Conservation (phyloP, 345 rosid genomes). For the Schrenkiella parvula region DNA sequence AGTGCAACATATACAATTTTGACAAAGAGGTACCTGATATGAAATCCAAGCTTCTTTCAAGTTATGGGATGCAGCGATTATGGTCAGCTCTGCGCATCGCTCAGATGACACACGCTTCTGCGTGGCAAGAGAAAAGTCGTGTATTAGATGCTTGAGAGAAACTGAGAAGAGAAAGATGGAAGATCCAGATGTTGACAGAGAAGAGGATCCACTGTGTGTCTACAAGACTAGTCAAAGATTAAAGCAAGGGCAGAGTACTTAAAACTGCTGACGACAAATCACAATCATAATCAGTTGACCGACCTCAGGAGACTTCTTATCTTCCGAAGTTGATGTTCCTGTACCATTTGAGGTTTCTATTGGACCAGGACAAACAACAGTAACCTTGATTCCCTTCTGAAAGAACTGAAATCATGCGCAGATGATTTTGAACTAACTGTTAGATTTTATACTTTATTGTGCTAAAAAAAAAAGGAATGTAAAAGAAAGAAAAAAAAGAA, state of each 20-base stretch:
- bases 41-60: constrained; percentile 98
- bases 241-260: neutral
- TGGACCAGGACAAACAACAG: constrained; percentile 95
- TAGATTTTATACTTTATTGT: neutral
- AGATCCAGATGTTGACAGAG: neutral
- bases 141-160: neutral
- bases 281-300: constrained; percentile 6
- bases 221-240: neutral
- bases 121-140: neutral
- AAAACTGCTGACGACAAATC: neutral
- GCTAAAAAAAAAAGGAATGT: neutral
- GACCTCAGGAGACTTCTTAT: constrained; percentile 54
- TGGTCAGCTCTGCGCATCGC: constrained; percentile 81
- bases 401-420: constrained; percentile 45
- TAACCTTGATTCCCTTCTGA: constrained; percentile 85
- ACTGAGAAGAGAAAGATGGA: neutral
- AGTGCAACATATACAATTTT: neutral
- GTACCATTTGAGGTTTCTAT: constrained; percentile 61
- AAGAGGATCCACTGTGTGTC: neutral
- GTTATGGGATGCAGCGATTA: constrained; percentile 74
- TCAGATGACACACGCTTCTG: constrained; percentile 82
- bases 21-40: constrained; percentile 55
- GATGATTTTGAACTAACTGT: neutral
- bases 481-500: neutral
- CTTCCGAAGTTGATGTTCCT: constrained; percentile 49